Evolutionary conservation across 192 early-diverging fungal genomes (phyloP).

Genomic region (Obelidium mucronatum): DNA sequence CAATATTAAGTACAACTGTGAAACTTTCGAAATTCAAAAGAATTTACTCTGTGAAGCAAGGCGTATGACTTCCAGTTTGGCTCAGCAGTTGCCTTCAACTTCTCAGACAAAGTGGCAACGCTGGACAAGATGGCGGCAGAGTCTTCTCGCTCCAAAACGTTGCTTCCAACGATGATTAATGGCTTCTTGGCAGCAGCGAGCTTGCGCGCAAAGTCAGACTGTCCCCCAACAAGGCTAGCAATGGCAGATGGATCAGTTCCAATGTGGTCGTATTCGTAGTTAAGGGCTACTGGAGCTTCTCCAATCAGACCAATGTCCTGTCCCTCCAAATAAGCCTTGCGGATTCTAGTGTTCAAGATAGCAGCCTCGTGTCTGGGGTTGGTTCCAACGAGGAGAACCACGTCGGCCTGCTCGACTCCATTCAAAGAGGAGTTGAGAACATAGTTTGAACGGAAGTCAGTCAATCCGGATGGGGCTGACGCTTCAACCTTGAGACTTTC

Average conservation of each 20-base stretch:
- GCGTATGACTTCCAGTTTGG: conserved; percentile 90
- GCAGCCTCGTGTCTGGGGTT: conserved; percentile 97
- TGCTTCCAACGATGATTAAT: conserved; percentile 87
- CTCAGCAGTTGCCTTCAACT: conserved; percentile 71
- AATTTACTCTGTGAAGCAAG: conserved; percentile 90
- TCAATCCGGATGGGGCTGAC: conserved; percentile 55
- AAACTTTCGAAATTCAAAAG: conserved; percentile 62
- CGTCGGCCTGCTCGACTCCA: conserved; percentile 94
- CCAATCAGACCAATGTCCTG: conserved; percentile 87
- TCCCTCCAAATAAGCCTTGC: conserved; percentile 90
- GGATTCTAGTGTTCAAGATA: conserved; percentile 94
- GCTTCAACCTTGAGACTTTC: conserved; percentile 77
- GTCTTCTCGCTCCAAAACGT: conserved; percentile 77
- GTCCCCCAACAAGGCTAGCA: conserved; percentile 72
- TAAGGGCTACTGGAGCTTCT: conserved; percentile 70
- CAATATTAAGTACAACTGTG: conserved; percentile 9
- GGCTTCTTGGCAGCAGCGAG: conserved; percentile 89
- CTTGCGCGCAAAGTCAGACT: conserved; percentile 75
- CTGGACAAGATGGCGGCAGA: conserved; percentile 75
- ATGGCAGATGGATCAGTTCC: conserved; percentile 71
- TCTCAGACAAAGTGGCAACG: conserved; percentile 77
- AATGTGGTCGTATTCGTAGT: conserved; percentile 91
- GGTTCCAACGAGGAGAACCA: conserved; percentile 87
- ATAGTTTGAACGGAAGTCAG: conserved; percentile 92
- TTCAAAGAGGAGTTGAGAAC: conserved; percentile 82